phyloP scores from a whole-genome alignment of 2,329 filamentous ascomycete species.

The Trichoderma oligosporum region DNA sequence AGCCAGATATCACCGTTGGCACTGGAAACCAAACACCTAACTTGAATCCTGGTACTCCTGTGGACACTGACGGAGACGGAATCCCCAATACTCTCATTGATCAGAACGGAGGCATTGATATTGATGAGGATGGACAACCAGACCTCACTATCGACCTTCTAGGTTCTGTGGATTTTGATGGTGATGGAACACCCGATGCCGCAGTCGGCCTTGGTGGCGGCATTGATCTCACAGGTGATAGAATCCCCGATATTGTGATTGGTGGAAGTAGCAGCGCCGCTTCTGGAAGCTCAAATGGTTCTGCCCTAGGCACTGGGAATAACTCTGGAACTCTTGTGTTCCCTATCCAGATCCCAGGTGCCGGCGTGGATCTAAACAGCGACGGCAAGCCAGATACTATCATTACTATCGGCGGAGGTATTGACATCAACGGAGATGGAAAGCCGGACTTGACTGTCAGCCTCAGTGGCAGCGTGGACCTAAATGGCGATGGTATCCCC shows the following conservation, averaged over 20 bases:
- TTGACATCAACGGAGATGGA: not conserved
- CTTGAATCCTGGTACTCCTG: not conserved
- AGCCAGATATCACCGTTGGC: not conserved
- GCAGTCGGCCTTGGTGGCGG: not conserved
- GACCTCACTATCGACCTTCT: not conserved
- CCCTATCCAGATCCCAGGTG: no score
- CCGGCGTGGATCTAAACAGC: not conserved
- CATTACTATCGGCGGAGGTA: not conserved
- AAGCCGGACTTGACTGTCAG: not conserved
- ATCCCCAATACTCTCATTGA: not conserved
- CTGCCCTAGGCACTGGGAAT: no score
- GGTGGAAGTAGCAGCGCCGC: no score
- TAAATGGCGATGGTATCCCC: not conserved
- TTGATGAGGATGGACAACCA: not conserved
- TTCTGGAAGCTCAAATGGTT: no score
- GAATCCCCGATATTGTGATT: not conserved
- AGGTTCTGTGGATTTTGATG: not conserved
- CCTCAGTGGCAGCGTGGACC: not conserved
- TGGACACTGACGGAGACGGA: not conserved
- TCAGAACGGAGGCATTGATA: not conserved
- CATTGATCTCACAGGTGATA: not conserved
- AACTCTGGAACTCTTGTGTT: no score
- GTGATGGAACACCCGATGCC: not conserved
- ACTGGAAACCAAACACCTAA: no score
- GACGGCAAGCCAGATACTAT: not conserved